Evolutionary conservation across 805 yeast species (phyloP), one percentile per base, ranked within the genome.

Genomic region (Yamadazyma akitaensis): DNA sequence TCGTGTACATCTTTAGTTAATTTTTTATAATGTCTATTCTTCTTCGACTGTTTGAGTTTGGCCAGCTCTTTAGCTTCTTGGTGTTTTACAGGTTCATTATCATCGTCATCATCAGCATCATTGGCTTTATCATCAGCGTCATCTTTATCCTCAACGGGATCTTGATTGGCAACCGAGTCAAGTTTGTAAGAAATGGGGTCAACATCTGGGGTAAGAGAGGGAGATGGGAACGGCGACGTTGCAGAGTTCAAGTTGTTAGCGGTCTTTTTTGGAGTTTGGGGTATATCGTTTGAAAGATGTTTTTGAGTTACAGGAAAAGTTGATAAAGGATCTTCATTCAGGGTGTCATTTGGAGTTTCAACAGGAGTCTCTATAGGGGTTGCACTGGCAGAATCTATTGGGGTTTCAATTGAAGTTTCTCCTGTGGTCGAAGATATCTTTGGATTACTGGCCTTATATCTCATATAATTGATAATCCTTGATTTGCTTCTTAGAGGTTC

Each of bases 401-500:
- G 32, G n/a, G 32, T 28, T 40, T 28, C 13, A 44, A 48, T 40
- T 47, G 37, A 11, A 26, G 30, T 8, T 13, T 28, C 32, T 28
- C 24, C 28, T 19, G 39, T 24, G 21, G 39, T 43, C 32, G 48
- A 39, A 24, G 48, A 19, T 36, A 53, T 55, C 28, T 53, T 57
- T 5, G 73, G 71, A 50, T 70, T 64, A 49, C 71, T 78, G 2
- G 79, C 80, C 62, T 83, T 79, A 51, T 76, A 78, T 51, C 78
- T 77, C 67, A 87, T 69, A 63, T 85, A 87, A 55, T 78, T 82
- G 34, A 82, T 68, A 30, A 90, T 77, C 48, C 85, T 73, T 12
- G 85, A 82, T 54, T 85, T 72, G 36, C 75, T 69, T 44, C 79
- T 67, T 40, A 92, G 73, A 5, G 96, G 96, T 33, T 77, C 80